Evolutionary conservation across 495 filamentous ascomycete species (phyloP).

Genomic region (Aspergillus leporis): DNA sequence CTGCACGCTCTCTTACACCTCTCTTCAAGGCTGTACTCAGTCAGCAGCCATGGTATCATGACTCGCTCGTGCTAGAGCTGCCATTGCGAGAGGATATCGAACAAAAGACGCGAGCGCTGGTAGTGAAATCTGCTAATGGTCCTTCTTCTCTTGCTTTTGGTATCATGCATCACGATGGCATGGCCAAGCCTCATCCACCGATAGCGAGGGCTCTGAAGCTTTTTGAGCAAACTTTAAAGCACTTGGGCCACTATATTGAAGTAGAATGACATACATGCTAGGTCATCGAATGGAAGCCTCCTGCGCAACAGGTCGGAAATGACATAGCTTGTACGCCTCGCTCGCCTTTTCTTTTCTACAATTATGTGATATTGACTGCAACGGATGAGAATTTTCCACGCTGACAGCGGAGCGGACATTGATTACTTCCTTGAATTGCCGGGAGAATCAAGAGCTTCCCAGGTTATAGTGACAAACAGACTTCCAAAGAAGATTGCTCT

Average conservation of each 20-base stretch:
- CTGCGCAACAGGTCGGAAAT: constrained; percentile 40
- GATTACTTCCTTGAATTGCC: constrained; percentile 51
- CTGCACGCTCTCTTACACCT: constrained; percentile 49
- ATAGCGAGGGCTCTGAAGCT: constrained; percentile 54
- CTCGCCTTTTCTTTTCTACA: neutral
- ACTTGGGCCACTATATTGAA: constrained; percentile 28
- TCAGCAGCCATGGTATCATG: constrained; percentile 62
- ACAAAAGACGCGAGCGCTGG: constrained; percentile 44
- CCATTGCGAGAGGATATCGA: constrained; percentile 62
- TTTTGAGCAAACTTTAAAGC: constrained; percentile 49
- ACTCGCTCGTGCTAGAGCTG: constrained; percentile 60
- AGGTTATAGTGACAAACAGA: constrained; percentile 31
- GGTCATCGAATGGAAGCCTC: constrained; percentile 60
- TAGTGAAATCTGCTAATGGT: constrained; percentile 30
- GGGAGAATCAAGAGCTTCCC: constrained; percentile 50
- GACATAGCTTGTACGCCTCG: constrained; percentile 33
- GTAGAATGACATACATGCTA: constrained; percentile 14
- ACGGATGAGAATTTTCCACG: constrained; percentile 30
- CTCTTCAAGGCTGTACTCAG: constrained; percentile 55
- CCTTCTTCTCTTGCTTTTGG: constrained; percentile 50
- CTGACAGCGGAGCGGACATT: constrained; percentile 54
- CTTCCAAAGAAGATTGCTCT: constrained; percentile 39
- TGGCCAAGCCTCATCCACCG: constrained; percentile 51
- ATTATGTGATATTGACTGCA: neutral
- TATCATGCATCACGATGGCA: constrained; percentile 52